Evolutionary conservation across 2,329 filamentous ascomycete genomes (phyloP).

Genomic region (Colletotrichum limetticola): DNA sequence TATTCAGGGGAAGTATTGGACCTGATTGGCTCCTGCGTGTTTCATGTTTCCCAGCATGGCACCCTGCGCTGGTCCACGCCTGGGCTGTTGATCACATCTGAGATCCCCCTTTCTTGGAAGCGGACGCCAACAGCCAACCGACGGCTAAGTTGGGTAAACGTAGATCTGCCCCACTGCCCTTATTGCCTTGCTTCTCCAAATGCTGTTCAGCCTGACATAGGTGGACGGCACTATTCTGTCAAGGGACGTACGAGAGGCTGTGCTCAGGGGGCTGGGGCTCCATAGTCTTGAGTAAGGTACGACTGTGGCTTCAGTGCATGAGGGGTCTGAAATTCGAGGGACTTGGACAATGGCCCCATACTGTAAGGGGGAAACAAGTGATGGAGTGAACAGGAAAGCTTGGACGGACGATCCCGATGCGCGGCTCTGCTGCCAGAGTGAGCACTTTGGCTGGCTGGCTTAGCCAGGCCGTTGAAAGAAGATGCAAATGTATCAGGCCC

Average conservation of each 20-base stretch:
- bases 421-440: conserved; percentile 11
- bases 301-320: neutral
- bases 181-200: neutral
- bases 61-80: neutral
- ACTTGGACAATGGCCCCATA: neutral
- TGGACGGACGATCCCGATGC: neutral
- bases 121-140: neutral
- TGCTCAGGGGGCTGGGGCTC: neutral
- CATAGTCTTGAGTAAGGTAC: neutral
- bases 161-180: neutral
- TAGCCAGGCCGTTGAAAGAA: neutral
- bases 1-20: conserved; percentile 10
- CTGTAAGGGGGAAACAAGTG: neutral
- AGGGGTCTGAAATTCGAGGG: neutral
- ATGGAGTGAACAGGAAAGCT: neutral
- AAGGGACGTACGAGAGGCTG: neutral
- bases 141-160: neutral
- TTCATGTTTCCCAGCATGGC: conserved; percentile 33
- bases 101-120: conserved; percentile 4
- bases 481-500: neutral
- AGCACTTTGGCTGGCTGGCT: neutral
- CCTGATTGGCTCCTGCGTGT: conserved; percentile 30
- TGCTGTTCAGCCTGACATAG: neutral
- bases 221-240: neutral
- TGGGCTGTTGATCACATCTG: conserved; percentile 13